Evolutionary conservation across 371 early-diverging fungal species (phyloP).

Genomic region (Lichtheimia corymbifera): DNA sequence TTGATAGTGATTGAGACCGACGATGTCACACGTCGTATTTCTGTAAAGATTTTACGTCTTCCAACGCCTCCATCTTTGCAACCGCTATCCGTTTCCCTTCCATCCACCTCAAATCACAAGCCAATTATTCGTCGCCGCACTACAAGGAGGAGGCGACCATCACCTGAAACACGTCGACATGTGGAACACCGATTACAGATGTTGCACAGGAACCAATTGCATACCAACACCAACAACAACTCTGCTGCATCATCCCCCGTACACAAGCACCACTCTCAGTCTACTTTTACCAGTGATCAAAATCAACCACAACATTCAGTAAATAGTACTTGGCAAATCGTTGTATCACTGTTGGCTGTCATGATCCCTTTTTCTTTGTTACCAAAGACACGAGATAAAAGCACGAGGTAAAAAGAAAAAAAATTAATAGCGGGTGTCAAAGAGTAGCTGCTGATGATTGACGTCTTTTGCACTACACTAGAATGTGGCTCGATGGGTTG

Average conservation of each 20-base stretch:
- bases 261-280: too few relatives aligned
- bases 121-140: not conserved
- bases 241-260: not conserved
- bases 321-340: too few relatives aligned
- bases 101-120: not conserved
- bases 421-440: too few relatives aligned
- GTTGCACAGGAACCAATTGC: not conserved
- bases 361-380: too few relatives aligned
- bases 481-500: too few relatives aligned
- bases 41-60: slow-evolving; percentile 10
- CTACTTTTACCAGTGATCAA: too few relatives aligned
- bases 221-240: slow-evolving; percentile 4
- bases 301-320: too few relatives aligned
- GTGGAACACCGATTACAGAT: slow-evolving; percentile 12
- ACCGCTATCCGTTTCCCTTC: slow-evolving; percentile 5
- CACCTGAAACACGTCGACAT: slow-evolving; percentile 5
- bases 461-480: too few relatives aligned
- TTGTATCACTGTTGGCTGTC: too few relatives aligned
- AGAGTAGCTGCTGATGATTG: too few relatives aligned
- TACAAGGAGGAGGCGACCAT: slow-evolving; percentile 7
- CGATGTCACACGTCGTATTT: slow-evolving; percentile 13
- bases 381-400: too few relatives aligned
- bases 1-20: slow-evolving; percentile 17
- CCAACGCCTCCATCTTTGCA: slow-evolving; percentile 8
- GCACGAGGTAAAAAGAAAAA: too few relatives aligned